phyloP scores from a whole-genome alignment of 2,329 filamentous ascomycete species.

The Fusarium sarcochroum region DNA sequence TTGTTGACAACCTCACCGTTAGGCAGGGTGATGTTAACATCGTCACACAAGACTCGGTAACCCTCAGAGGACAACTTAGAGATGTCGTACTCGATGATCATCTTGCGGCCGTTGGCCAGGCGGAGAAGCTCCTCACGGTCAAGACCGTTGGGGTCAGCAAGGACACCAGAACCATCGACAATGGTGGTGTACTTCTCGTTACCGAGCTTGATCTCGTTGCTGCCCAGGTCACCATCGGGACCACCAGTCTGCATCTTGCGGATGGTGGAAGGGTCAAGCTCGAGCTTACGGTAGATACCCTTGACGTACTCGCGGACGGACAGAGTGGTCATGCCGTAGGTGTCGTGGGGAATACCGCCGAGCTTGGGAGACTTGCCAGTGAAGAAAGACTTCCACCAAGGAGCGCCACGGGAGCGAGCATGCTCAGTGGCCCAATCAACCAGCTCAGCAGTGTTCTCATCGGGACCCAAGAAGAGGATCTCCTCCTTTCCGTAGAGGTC shows the following conservation, averaged over 20 bases:
- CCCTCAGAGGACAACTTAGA: conserved; percentile 89
- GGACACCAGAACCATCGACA: conserved; percentile 95
- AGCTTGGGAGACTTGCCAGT: conserved; percentile 97
- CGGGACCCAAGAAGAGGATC: conserved; percentile 98
- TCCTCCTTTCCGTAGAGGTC: conserved; percentile 95
- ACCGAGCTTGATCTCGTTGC: conserved; percentile 96
- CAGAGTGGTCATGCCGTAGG: conserved; percentile 97
- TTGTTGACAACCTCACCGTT: conserved; percentile 89
- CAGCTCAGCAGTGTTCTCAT: conserved; percentile 97
- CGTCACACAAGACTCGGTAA: conserved; percentile 93
- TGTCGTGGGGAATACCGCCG: conserved; percentile 95
- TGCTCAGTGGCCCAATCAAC: conserved; percentile 99
- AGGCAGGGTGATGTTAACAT: conserved; percentile 89
- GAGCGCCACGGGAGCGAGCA: conserved; percentile 86
- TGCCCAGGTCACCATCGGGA: conserved; percentile 95
- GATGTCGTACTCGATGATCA: conserved; percentile 90
- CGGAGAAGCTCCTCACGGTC: conserved; percentile 86
- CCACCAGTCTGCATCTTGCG: conserved; percentile 98
- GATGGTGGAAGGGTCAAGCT: conserved; percentile 87
- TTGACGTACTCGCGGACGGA: conserved; percentile 96
- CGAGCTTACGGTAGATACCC: conserved; percentile 96
- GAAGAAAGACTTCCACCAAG: conserved; percentile 99
- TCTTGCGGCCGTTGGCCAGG: conserved; percentile 86
- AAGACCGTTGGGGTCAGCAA: conserved; percentile 92
- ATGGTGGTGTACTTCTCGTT: conserved; percentile 97